These are phyloP conservation scores for Boletus vermiculosoides DNA, from an alignment of 768 basidiomycete genomes.

Conservation along the genomic window DNA sequence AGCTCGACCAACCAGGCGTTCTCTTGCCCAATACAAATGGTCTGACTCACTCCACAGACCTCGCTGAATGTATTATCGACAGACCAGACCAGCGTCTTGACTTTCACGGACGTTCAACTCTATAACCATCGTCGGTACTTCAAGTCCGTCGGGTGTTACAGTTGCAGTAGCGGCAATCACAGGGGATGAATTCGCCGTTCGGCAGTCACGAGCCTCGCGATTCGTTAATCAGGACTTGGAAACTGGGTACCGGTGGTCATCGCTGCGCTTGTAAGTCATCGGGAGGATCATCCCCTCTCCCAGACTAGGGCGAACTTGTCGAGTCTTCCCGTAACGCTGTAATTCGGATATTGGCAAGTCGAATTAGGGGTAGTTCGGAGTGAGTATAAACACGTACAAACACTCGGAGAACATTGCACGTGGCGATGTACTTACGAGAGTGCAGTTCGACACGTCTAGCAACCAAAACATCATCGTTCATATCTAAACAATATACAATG, in stretches of 20 bases:
- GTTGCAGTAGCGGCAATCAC: too few relatives aligned
- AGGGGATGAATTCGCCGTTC: not conserved
- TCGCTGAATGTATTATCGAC: not conserved
- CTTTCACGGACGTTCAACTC: not conserved
- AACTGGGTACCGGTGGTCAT: not conserved
- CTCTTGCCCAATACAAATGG: not conserved
- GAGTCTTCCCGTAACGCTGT: not conserved
- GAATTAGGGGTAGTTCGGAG: not conserved
- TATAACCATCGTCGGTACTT: not conserved
- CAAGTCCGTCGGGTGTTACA: not conserved
- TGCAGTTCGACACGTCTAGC: not conserved
- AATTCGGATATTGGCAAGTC: too few relatives aligned
- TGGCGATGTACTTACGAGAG: not conserved
- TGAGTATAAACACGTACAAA: not conserved
- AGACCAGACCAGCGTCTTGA: too few relatives aligned
- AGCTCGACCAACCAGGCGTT: not conserved
- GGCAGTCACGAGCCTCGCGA: too few relatives aligned
- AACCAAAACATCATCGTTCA: conserved; percentile 5
- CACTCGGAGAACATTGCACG: too few relatives aligned
- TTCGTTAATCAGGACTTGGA: not conserved
- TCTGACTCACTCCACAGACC: not conserved
- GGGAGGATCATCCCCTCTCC: not conserved
- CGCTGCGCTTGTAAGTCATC: not conserved
- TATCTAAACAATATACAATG: conserved; percentile 2
- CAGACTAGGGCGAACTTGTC: not conserved